phyloP scores from a whole-genome alignment of 441 rosid species.

The Syzygium syzygioides region DNA sequence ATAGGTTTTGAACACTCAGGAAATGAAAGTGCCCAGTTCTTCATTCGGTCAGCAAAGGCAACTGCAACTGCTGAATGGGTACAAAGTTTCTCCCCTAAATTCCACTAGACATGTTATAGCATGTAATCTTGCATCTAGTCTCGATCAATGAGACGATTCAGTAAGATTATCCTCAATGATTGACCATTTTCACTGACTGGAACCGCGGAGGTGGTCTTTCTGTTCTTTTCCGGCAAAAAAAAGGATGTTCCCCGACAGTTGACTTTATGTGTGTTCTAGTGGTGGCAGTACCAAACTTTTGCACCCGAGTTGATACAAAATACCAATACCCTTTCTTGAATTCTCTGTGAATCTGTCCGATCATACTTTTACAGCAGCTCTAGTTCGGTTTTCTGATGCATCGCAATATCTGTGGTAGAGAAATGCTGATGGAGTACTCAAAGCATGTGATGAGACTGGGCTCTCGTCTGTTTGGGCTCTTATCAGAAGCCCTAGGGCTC shows the following conservation, averaged over 20 bases:
- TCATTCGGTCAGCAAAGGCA: not conserved
- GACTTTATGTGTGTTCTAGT: not conserved
- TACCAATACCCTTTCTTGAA: not conserved
- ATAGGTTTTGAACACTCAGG: not conserved
- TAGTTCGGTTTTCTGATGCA: not conserved
- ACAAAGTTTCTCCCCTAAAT: not conserved
- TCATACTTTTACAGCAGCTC: not conserved
- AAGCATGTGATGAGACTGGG: not conserved
- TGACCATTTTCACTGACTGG: not conserved
- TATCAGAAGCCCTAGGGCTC: no score
- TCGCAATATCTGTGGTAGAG: not conserved
- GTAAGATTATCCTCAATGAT: not conserved
- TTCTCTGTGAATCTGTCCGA: no score
- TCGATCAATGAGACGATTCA: not conserved
- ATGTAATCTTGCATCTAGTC: not conserved
- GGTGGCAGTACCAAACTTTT: not conserved
- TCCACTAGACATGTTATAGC: not conserved
- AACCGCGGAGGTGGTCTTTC: not conserved
- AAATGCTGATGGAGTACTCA: not conserved
- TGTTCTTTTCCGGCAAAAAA: not conserved
- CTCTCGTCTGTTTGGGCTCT: no score
- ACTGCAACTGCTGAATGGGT: not conserved
- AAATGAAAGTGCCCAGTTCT: not conserved
- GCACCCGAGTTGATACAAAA: not conserved
- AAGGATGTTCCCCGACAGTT: not conserved